Evolutionary conservation across 371 early-diverging fungal species (phyloP), one percentile per base, ranked within the genome.

Genomic region (Nosema muscidifuracis): DNA sequence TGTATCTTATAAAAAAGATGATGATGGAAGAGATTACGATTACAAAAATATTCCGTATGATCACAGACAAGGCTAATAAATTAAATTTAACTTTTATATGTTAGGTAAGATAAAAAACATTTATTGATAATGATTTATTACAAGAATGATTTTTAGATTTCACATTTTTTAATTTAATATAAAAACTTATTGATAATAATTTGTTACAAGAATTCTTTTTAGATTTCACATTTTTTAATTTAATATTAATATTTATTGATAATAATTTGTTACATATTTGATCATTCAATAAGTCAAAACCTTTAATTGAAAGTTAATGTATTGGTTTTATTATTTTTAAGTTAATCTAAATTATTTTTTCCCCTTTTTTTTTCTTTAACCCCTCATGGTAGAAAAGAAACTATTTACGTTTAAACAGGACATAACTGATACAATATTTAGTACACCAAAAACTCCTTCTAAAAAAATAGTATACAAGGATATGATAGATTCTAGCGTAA

Each of bases 401-500:
- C 26, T 58, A 28, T 67, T 56, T 26, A 43, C 40, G 16, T 36
- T 67, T 10, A 67, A 67, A 57, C 67, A 57, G 33, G 67, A 67
- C 18, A 22, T 40, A 18, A 26, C 44, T 24, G 67, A 67, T 18
- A 57, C 36, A 2, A 34, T 67, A 31, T 67, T 67, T 30, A 67
- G 67, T 43, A 56, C 67, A 7, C 67, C 67, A 4, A 67, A 67
- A 57, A 67, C 67, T 6, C 67, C 67, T 0, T 47, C 43, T n/a
- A 67, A 67, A 30, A 55, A 43, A 43, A 43, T 67, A 38, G 53
- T 55, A 43, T 67, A 67, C 18, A 67, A 58, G 26, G 56, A 67
- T 42, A 67, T 67, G 58, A 9, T 67, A n/a, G 67, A 67, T 36
- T 67, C 67, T n/a, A 56, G 57, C 18, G 26, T 55, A 24, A 40